Conservation (phyloP, 2,329 filamentous ascomycete genomes). For the Pezicula radicicola region DNA sequence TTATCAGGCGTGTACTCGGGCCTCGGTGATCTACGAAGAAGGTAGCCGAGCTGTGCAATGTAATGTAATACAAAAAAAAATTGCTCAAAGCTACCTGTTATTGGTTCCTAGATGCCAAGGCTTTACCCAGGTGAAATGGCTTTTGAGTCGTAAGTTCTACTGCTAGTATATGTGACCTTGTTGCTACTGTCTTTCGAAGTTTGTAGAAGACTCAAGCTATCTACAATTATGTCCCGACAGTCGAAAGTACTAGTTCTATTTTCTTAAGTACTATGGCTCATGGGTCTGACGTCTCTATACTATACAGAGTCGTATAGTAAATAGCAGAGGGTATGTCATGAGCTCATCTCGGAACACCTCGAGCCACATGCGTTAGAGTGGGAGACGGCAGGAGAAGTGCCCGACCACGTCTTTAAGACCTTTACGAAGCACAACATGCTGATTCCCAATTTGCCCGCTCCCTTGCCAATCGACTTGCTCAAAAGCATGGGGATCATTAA, state of each 20-base stretch:
- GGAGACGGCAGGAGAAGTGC: slow-evolving; percentile 49
- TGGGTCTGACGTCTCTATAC: slow-evolving; percentile 66
- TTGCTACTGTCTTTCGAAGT: too few relatives aligned
- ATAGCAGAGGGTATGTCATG: slow-evolving; percentile 64
- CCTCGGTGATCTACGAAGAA: too few relatives aligned
- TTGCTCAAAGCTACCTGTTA: too few relatives aligned
- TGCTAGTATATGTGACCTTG: too few relatives aligned
- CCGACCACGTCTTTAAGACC: slow-evolving; percentile 54
- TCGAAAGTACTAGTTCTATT: slow-evolving; percentile 48
- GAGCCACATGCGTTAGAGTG: slow-evolving; percentile 61
- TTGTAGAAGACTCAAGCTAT: too few relatives aligned
- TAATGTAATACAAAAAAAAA: too few relatives aligned
- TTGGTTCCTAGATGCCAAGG: too few relatives aligned
- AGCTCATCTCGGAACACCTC: slow-evolving; percentile 61
- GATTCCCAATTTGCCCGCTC: slow-evolving; percentile 62
- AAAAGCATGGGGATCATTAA: slow-evolving; percentile 62
- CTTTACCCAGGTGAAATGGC: too few relatives aligned
- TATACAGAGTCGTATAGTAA: slow-evolving; percentile 59
- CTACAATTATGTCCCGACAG: neutral
- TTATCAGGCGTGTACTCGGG: too few relatives aligned
- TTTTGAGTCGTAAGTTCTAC: too few relatives aligned
- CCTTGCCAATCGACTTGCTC: slow-evolving; percentile 64
- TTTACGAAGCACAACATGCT: slow-evolving; percentile 66
- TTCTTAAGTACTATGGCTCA: slow-evolving; percentile 67
- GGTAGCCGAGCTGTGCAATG: too few relatives aligned